Conservation (phyloP, 2,329 filamentous ascomycete species). For the Fusarium hainanense region DNA sequence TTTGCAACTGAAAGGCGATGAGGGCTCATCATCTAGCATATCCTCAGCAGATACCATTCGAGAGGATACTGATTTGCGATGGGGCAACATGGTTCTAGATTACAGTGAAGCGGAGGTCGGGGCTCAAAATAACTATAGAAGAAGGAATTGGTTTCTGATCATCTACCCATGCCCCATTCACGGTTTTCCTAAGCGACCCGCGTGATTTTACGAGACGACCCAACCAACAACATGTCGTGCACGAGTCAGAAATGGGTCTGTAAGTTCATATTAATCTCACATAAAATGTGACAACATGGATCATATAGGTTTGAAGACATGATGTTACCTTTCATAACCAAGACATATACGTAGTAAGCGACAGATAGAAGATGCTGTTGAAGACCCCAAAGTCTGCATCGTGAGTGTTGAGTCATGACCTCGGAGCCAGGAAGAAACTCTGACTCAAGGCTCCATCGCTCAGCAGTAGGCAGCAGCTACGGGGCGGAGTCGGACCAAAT, state of each 20-base stretch:
- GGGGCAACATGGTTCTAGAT: not conserved
- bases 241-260: not conserved
- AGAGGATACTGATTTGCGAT: too few relatives aligned
- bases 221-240: not conserved
- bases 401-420: not conserved
- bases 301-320: not conserved
- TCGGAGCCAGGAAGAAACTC: rapidly evolving
- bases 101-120: not conserved
- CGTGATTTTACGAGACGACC: not conserved
- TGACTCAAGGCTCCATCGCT: not conserved
- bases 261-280: not conserved
- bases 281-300: not conserved
- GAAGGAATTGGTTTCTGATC: not conserved
- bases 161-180: not conserved
- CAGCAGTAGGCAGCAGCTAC: not conserved
- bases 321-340: not conserved
- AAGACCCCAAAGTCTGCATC: not conserved
- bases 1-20: too few relatives aligned
- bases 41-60: too few relatives aligned
- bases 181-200: not conserved
- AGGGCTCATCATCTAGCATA: too few relatives aligned
- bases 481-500: not conserved
- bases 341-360: not conserved
- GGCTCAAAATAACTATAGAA: not conserved
- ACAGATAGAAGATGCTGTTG: not conserved